Percentiles rank a stretch among this genome's conserved stretches.
These are phyloP conservation scores for Melampsora larici-populina DNA, from an alignment of 1,284 basidiomycete species.

Conservation along the genomic window DNA sequence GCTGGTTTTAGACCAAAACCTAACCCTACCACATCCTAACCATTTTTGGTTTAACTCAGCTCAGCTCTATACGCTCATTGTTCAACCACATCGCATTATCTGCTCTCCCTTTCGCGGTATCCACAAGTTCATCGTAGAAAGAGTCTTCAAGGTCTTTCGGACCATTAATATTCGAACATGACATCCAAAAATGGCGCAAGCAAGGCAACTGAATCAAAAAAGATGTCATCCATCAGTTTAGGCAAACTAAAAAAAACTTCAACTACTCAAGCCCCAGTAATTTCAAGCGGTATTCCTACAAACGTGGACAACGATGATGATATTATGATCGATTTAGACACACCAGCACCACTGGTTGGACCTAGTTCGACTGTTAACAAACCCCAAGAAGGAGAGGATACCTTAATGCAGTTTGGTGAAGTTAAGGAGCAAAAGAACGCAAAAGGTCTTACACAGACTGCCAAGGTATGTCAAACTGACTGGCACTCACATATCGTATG, in stretches of 20 bases:
- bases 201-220: background rate
- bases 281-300: background rate
- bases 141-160: too few relatives aligned
- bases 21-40: background rate
- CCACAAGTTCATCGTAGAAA: too few relatives aligned
- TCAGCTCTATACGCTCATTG: too few relatives aligned
- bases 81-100: too few relatives aligned
- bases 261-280: background rate
- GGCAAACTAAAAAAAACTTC: background rate
- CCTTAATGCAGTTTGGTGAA: background rate
- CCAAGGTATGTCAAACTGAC: conserved; percentile 2
- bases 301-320: background rate
- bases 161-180: background rate
- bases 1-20: background rate
- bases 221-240: background rate
- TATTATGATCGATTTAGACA: background rate
- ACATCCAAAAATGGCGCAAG: background rate
- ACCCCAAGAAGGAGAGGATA: background rate
- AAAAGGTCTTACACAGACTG: conserved; percentile 15
- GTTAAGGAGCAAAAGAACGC: background rate
- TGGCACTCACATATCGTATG: background rate
- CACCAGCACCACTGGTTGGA: background rate
- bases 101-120: too few relatives aligned
- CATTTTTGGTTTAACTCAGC: background rate
- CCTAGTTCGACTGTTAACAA: background rate